phyloP scores from a whole-genome alignment of 352 stramenopile species.

The Peronospora belbahrii region DNA sequence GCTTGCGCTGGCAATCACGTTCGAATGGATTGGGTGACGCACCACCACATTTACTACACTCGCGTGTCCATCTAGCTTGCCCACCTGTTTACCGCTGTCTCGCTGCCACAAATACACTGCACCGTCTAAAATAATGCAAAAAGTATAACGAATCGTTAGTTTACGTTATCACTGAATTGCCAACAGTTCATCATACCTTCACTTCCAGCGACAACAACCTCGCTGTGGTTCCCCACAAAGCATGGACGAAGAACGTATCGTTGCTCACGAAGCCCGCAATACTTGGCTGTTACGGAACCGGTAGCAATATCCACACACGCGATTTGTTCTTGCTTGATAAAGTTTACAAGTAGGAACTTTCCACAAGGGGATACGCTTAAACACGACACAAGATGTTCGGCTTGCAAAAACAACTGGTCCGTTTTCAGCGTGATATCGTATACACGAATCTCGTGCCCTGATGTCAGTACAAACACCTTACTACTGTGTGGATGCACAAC shows the following conservation, averaged over 20 bases:
- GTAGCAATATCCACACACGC: conserved; percentile 41
- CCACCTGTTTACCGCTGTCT: conserved; percentile 36
- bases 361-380: conserved; percentile 39
- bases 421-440: conserved; percentile 56
- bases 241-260: conserved; percentile 60
- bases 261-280: conserved; percentile 47
- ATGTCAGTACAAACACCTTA: conserved; percentile 51
- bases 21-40: conserved; percentile 36
- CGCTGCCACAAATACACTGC: conserved; percentile 53
- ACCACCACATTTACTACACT: conserved; percentile 67
- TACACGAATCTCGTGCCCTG: conserved; percentile 44
- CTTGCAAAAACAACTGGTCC: conserved; percentile 47
- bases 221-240: conserved; percentile 41
- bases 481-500: conserved; percentile 45
- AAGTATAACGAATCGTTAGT: background rate
- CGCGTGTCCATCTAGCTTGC: conserved; percentile 40
- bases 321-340: conserved; percentile 55
- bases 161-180: background rate
- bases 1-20: conserved; percentile 59
- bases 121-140: conserved; percentile 42
- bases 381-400: conserved; percentile 47
- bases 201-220: conserved; percentile 55
- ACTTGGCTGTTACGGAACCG: conserved; percentile 37
- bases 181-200: conserved; percentile 39
- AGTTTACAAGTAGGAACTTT: conserved; percentile 51